These are phyloP conservation scores for Phoma sp. DNA, from an alignment of 2,329 filamentous ascomycete genomes.

Conservation along the genomic window DNA sequence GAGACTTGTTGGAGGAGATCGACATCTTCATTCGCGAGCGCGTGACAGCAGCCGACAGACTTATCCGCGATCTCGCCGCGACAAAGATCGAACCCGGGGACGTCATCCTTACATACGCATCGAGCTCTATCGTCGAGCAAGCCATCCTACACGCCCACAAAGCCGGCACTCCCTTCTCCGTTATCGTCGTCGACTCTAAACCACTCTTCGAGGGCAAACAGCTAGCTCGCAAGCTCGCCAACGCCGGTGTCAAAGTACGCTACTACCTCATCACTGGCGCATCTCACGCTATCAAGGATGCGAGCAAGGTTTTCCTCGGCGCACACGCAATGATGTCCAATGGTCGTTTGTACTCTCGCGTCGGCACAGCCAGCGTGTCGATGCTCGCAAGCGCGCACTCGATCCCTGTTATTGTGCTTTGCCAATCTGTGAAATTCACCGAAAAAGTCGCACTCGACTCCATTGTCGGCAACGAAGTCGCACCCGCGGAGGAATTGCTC, in stretches of 20 bases:
- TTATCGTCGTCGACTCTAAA: constrained; percentile 81
- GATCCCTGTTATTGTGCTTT: constrained; percentile 85
- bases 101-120: constrained; percentile 84
- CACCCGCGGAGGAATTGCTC: constrained; percentile 71
- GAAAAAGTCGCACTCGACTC: constrained; percentile 88
- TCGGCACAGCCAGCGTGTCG: constrained; percentile 86
- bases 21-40: constrained; percentile 91
- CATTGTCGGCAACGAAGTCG: constrained; percentile 93
- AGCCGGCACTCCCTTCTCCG: constrained; percentile 76
- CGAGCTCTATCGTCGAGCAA: constrained; percentile 84
- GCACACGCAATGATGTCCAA: constrained; percentile 95
- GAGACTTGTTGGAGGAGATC: constrained; percentile 77
- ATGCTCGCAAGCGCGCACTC: constrained; percentile 78
- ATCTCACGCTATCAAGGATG: constrained; percentile 73
- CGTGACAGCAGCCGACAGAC: constrained; percentile 83
- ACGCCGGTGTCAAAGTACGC: constrained; percentile 74
- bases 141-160: constrained; percentile 75
- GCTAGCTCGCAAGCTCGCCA: constrained; percentile 73
- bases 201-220: constrained; percentile 73
- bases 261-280: constrained; percentile 84
- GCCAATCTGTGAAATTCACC: constrained; percentile 95
- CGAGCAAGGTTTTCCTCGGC: constrained; percentile 79
- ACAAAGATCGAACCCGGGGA: constrained; percentile 80
- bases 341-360: constrained; percentile 84
- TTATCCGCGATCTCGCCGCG: constrained; percentile 79